A percentile compares a stretch with the other conserved stretches of the same genome.
These are phyloP conservation scores for Lactifluus hygrophoroides DNA, from an alignment of 768 basidiomycete genomes.

Conservation along the genomic window DNA sequence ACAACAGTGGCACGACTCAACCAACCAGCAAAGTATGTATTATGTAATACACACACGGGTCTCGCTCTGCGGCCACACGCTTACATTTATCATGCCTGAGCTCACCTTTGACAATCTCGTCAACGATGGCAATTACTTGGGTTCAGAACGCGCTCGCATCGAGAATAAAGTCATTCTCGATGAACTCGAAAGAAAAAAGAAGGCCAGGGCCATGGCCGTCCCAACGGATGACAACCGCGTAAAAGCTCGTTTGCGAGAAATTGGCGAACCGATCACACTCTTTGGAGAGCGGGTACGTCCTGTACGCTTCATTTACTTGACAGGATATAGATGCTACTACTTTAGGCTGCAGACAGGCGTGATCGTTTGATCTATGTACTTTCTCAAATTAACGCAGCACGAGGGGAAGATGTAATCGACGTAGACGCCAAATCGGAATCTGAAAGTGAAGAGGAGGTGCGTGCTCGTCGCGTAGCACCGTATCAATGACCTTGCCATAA, in stretches of 20 bases:
- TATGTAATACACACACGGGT: slow-evolving; percentile 2
- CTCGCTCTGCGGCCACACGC: not conserved
- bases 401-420: slow-evolving; percentile 72
- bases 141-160: slow-evolving; percentile 63
- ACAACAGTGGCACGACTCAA: no score
- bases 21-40: not conserved
- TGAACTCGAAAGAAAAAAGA: slow-evolving; percentile 97
- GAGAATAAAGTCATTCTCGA: slow-evolving; percentile 86
- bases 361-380: slow-evolving; percentile 93
- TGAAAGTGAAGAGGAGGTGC: slow-evolving; percentile 70
- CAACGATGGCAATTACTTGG: slow-evolving; percentile 70
- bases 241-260: slow-evolving; percentile 78
- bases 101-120: slow-evolving; percentile 66
- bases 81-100: slow-evolving; percentile 48
- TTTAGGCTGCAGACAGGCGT: slow-evolving; percentile 87
- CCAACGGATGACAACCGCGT: slow-evolving; percentile 96
- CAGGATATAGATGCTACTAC: slow-evolving; percentile 17
- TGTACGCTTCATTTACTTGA: not conserved
- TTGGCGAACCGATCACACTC: slow-evolving; percentile 94
- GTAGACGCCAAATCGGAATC: slow-evolving; percentile 62
- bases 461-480: slow-evolving; percentile 13
- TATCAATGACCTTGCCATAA: not conserved
- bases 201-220: slow-evolving; percentile 85
- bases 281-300: slow-evolving; percentile 93
- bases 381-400: slow-evolving; percentile 85